Percentiles rank a stretch among this genome's conserved stretches.
Conservation (phyloP, 768 basidiomycete genomes). For the Tricholoma terreum region DNA sequence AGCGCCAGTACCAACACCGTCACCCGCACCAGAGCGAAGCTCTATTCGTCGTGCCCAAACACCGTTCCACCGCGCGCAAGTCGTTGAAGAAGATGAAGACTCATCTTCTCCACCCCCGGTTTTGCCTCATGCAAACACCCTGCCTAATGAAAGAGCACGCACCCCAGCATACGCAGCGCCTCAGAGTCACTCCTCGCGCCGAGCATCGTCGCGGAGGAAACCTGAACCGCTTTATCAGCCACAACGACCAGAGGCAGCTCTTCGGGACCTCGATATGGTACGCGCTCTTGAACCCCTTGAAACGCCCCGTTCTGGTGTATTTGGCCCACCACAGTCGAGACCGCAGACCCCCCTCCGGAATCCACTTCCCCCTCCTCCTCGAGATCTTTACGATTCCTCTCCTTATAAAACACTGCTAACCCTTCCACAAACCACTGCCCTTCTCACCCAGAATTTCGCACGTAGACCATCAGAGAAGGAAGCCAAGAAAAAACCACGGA, state of each 20-base stretch:
- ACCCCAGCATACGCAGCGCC: background rate
- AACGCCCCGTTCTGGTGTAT: background rate
- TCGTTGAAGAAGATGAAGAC: conserved; percentile 2
- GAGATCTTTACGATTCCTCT: conserved; percentile 53
- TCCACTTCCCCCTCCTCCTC: conserved; percentile 63
- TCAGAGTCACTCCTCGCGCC: background rate
- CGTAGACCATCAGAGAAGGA: conserved; percentile 27
- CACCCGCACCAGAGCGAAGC: background rate
- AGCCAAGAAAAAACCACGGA: conserved; percentile 24
- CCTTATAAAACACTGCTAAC: conserved; percentile 56
- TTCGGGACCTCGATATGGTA: background rate
- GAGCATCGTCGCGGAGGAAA: background rate
- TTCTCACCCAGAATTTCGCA: conserved; percentile 33
- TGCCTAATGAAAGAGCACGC: background rate
- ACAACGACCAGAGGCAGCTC: background rate
- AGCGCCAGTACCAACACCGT: background rate
- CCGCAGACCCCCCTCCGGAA: conserved; percentile 29
- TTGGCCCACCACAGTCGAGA: background rate
- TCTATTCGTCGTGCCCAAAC: conserved; percentile 5
- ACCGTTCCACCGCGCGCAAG: background rate
- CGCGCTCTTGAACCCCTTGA: background rate
- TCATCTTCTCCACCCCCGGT: background rate
- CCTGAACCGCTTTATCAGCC: conserved; percentile 1
- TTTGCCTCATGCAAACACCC: background rate
- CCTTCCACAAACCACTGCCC: conserved; percentile 45